Conservation (phyloP, 495 filamentous ascomycete genomes). For the Penicillium riverlandense region DNA sequence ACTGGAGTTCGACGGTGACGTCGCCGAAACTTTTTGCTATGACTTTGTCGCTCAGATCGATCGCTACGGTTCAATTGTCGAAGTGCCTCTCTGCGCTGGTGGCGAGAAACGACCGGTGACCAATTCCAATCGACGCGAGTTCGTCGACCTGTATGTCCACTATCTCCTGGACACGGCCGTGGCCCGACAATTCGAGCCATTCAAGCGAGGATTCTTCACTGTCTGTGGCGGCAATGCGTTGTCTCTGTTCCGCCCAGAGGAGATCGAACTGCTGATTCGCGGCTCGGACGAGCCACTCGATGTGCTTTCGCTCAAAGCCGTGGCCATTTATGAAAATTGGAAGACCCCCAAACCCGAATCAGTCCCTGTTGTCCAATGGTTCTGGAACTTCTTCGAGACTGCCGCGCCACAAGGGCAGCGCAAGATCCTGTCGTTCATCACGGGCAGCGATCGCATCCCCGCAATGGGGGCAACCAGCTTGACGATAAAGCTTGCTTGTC, state of each 20-base stretch:
- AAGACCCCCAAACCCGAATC: constrained; percentile 36
- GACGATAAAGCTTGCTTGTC: constrained; percentile 63
- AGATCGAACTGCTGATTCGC: constrained; percentile 84
- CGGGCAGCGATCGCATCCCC: constrained; percentile 88
- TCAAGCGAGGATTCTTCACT: constrained; percentile 91
- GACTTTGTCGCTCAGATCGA: constrained; percentile 77
- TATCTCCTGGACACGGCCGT: constrained; percentile 77
- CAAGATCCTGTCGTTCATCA: constrained; percentile 78
- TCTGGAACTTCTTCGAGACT: constrained; percentile 74
- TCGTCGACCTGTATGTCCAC: constrained; percentile 79
- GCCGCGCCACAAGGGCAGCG: constrained; percentile 63
- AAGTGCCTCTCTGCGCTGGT: constrained; percentile 64
- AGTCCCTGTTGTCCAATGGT: constrained; percentile 71
- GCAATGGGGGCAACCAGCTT: constrained; percentile 84
- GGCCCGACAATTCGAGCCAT: constrained; percentile 82
- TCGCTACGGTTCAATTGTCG: constrained; percentile 61
- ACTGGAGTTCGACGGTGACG: constrained; percentile 79
- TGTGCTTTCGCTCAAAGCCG: constrained; percentile 65
- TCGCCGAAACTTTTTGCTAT: constrained; percentile 72
- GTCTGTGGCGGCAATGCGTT: constrained; percentile 88
- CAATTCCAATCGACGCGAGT: constrained; percentile 77
- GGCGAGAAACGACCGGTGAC: constrained; percentile 76
- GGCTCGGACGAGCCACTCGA: constrained; percentile 85
- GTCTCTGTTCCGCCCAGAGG: constrained; percentile 86
- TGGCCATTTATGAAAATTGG: constrained; percentile 83